Base-by-base conservation (phyloP, 2,329 filamentous ascomycete species). In the Fusarium robinianum region DNA sequence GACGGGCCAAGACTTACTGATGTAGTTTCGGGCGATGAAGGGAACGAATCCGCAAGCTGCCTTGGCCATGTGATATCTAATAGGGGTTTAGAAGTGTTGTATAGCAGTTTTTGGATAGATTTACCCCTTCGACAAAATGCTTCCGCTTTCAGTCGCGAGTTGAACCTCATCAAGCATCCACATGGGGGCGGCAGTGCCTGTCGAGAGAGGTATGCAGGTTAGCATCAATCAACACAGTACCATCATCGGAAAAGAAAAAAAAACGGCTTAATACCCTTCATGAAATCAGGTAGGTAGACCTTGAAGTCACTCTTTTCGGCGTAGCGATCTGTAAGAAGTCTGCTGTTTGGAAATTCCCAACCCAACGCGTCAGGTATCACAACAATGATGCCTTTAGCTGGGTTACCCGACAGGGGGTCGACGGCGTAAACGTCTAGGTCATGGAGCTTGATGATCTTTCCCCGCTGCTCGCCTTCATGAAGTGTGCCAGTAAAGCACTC, bases 161-260 rank as follows among this genome's bases (percentile, higher is more conserved):
- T 59, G 60, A 41, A 67, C 57, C 5, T 48, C 51, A 3, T 62
- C 58, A 14, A 73, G 32, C 36, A 66, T 44, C 24, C 52, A 66
- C 6, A 61, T 25, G 0, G 68, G 66, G 0, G 67, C 62, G 1
- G 65, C 39, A 19, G 56, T 49, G 24, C 67, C 67, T 66, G n/a
- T n/a, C n/a, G n/a, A n/a, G n/a, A n/a, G n/a, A n/a, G n/a, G n/a
- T n/a, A n/a, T n/a, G n/a, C n/a, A n/a, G n/a, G n/a, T n/a, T n/a
- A n/a, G n/a, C n/a, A n/a, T n/a, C n/a, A n/a, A n/a, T n/a, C n/a
- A n/a, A n/a, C n/a, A n/a, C n/a, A n/a, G n/a, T n/a, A n/a, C n/a
- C n/a, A n/a, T n/a, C n/a, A n/a, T n/a, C n/a, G n/a, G n/a, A n/a
- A n/a, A n/a, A n/a, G n/a, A n/a, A n/a, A n/a, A n/a, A n/a, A n/a